These are phyloP conservation scores for Alternaria viburni DNA, from an alignment of 2,329 filamentous ascomycete genomes.

Conservation along the genomic window DNA sequence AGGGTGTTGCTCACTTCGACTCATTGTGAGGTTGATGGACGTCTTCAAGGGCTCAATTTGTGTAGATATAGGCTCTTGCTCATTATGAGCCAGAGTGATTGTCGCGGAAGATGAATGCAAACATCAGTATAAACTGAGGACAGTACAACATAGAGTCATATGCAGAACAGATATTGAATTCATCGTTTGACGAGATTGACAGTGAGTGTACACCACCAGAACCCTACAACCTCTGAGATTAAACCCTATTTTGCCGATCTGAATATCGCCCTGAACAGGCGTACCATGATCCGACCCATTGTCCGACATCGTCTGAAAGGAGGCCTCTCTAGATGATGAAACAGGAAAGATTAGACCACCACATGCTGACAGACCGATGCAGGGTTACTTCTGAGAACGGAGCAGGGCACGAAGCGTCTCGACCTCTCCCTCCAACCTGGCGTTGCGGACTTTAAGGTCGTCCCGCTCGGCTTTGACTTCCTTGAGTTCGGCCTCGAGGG, in stretches of 20 bases:
- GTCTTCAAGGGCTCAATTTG: neutral
- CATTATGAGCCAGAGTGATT: constrained; percentile 5
- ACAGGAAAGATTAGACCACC: constrained; percentile 2
- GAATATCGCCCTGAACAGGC: constrained; percentile 25
- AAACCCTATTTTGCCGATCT: constrained; percentile 41
- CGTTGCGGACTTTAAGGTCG: constrained; percentile 66
- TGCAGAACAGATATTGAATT: constrained; percentile 5
- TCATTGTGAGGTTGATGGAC: constrained; percentile 9
- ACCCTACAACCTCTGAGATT: constrained; percentile 23
- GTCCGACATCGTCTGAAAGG: constrained; percentile 43
- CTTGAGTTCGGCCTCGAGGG: constrained; percentile 66
- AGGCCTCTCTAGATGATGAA: constrained; percentile 6
- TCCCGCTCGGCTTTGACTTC: constrained; percentile 68
- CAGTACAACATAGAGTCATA: neutral
- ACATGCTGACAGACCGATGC: constrained; percentile 20
- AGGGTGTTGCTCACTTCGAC: neutral
- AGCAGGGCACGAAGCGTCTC: constrained; percentile 62
- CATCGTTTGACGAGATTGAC: constrained; percentile 4
- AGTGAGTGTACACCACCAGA: constrained; percentile 15
- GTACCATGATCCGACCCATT: constrained; percentile 29
- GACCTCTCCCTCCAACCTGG: constrained; percentile 69
- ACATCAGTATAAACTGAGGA: neutral
- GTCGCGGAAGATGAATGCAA: neutral
- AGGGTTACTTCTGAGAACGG: constrained; percentile 49
- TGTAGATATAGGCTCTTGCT: neutral